Conservation (phyloP, 768 basidiomycete genomes). For the Phylloporus scabripes region DNA sequence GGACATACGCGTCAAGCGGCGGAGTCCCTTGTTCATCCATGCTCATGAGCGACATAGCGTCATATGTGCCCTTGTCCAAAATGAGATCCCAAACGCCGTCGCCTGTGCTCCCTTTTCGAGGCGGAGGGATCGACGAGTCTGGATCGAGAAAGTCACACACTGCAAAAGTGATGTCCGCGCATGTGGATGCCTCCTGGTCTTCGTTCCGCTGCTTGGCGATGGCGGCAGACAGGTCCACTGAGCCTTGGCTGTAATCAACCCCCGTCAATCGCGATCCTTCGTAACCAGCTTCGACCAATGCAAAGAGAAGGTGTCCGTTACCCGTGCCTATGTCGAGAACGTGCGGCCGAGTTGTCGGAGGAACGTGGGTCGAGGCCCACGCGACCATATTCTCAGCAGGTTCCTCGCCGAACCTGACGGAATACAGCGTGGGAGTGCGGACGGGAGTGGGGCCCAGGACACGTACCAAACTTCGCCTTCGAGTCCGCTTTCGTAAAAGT, state of each 20-base stretch:
- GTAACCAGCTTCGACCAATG: conserved; percentile 65
- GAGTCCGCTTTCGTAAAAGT: conserved; percentile 74
- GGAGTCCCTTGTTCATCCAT: conserved; percentile 49
- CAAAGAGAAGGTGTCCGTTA: conserved; percentile 72
- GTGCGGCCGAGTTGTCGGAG: conserved; percentile 41
- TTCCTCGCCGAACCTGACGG: conserved; percentile 73
- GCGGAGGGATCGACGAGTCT: conserved; percentile 35
- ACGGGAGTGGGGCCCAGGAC: background rate
- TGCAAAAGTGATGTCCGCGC: conserved; percentile 41
- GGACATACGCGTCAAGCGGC: conserved; percentile 57
- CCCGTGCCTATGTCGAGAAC: conserved; percentile 78
- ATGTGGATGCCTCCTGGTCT: background rate
- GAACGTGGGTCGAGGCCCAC: conserved; percentile 57
- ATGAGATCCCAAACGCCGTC: conserved; percentile 59
- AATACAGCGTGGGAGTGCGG: background rate
- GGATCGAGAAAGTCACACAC: conserved; percentile 62
- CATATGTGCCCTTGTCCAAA: conserved; percentile 85
- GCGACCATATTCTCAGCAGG: conserved; percentile 74
- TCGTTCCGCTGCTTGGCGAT: conserved; percentile 45
- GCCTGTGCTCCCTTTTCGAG: conserved; percentile 1
- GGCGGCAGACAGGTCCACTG: conserved; percentile 55
- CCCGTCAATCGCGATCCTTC: conserved; percentile 47
- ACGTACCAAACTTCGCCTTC: conserved; percentile 82
- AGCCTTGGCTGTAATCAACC: conserved; percentile 73
- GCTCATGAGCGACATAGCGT: conserved; percentile 71